Percentiles rank a stretch among this genome's conserved stretches.
Evolutionary conservation across 148 eudicot genomes (phyloP).

Genomic region (Rhododendron vialii): DNA sequence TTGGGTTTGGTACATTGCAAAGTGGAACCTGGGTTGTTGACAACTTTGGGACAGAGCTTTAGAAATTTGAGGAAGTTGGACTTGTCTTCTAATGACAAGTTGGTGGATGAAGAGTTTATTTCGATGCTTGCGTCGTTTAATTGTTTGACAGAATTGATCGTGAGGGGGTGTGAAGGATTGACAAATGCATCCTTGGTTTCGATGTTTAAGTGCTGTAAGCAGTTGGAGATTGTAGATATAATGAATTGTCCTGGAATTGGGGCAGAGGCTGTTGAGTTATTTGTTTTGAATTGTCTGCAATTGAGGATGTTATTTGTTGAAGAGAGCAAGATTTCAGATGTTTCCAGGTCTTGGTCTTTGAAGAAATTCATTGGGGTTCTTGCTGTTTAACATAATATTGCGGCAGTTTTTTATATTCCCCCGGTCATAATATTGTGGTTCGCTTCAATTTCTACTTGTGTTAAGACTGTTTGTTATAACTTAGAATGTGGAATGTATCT

Average conservation of each 20-base stretch:
- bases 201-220: conserved; percentile 25
- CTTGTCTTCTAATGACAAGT: conserved; percentile 42
- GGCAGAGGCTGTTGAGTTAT: conserved; percentile 30
- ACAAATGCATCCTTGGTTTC: conserved; percentile 20
- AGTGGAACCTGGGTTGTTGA: conserved; percentile 32
- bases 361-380: conserved; percentile 16
- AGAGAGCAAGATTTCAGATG: conserved; percentile 33
- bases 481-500: too few relatives aligned
- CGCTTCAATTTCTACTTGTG: too few relatives aligned
- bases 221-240: conserved; percentile 39
- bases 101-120: conserved; percentile 43
- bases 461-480: too few relatives aligned
- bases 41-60: conserved; percentile 38
- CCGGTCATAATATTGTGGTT: too few relatives aligned
- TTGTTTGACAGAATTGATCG: conserved; percentile 25
- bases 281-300: conserved; percentile 19
- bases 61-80: conserved; percentile 33
- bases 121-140: conserved; percentile 42
- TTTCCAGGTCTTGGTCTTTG: conserved; percentile 22
- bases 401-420: too few relatives aligned
- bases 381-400: conserved; percentile 8
- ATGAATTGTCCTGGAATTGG: conserved; percentile 32
- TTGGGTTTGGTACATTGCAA: conserved; percentile 46
- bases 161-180: conserved; percentile 42
- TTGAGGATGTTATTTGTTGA: conserved; percentile 42